Percentiles rank a stretch among this genome's conserved stretches.
These are phyloP conservation scores for Cutaneotrichosporon mucoides DNA, from an alignment of 1,284 basidiomycete species.

Conservation along the genomic window DNA sequence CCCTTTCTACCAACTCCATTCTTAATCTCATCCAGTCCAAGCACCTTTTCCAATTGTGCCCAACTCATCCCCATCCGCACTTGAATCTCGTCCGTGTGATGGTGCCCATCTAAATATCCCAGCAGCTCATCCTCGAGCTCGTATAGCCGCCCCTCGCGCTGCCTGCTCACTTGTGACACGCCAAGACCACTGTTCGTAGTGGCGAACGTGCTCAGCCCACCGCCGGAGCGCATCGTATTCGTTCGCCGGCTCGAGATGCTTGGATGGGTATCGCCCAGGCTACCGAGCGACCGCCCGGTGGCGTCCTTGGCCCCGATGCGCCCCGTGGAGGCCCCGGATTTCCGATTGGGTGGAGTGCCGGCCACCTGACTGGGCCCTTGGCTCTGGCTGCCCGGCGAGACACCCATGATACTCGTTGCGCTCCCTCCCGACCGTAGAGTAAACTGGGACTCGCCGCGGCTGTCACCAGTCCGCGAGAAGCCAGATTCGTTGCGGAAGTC, in stretches of 20 bases:
- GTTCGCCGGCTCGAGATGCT: constrained; percentile 13
- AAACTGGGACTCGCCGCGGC: constrained; percentile 30
- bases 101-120: constrained; percentile 72
- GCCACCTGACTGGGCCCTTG: constrained; percentile 6
- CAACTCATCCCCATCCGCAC: constrained; percentile 76
- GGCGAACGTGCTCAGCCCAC: not conserved
- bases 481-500: constrained; percentile 9
- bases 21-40: constrained; percentile 50
- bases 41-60: constrained; percentile 72
- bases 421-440: constrained; percentile 24
- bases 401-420: not conserved
- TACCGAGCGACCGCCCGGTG: not conserved
- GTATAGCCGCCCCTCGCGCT: constrained; percentile 22
- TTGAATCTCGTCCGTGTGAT: constrained; percentile 86
- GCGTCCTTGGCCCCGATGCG: not conserved
- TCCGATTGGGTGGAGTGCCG: constrained; percentile 19
- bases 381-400: constrained; percentile 1
- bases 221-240: constrained; percentile 12
- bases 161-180: constrained; percentile 4
- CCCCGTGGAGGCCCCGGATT: not conserved
- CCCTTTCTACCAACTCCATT: constrained; percentile 38
- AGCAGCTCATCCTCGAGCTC: constrained; percentile 55
- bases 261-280: constrained; percentile 20
- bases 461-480: constrained; percentile 6
- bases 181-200: constrained; percentile 1